Evolutionary conservation across 108 stramenopile species (phyloP).

Genomic region (Hondaea fermentalgiana): DNA sequence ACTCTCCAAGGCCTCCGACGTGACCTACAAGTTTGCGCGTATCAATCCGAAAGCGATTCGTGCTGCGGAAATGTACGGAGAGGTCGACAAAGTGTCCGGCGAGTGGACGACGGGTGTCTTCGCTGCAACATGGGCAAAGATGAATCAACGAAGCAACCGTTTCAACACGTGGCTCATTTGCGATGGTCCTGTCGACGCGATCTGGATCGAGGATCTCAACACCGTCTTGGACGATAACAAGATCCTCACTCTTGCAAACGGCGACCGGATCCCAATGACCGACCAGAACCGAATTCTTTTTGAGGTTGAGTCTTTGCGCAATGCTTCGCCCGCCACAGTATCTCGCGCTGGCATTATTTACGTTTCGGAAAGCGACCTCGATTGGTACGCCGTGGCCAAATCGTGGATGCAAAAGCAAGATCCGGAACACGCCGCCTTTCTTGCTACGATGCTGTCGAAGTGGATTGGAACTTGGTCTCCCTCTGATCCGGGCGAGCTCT

Average conservation of each 20-base stretch:
- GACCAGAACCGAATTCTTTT: slow-evolving; percentile 77
- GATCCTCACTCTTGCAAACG: slow-evolving; percentile 76
- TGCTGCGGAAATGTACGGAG: slow-evolving; percentile 84
- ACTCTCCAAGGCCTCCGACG: slow-evolving; percentile 58
- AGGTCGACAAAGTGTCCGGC: slow-evolving; percentile 68
- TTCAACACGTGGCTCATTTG: slow-evolving; percentile 87
- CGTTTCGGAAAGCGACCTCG: slow-evolving; percentile 76
- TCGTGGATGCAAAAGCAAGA: slow-evolving; percentile 70
- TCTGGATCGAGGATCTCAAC: slow-evolving; percentile 89
- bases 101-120: slow-evolving; percentile 87
- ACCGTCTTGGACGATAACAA: slow-evolving; percentile 81
- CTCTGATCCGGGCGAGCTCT: not conserved
- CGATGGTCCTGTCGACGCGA: slow-evolving; percentile 85
- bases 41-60: slow-evolving; percentile 84
- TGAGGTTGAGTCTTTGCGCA: slow-evolving; percentile 75
- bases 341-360: slow-evolving; percentile 84
- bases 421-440: slow-evolving; percentile 47
- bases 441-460: slow-evolving; percentile 54
- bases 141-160: slow-evolving; percentile 66
- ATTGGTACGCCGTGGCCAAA: slow-evolving; percentile 71
- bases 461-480: slow-evolving; percentile 63
- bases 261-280: slow-evolving; percentile 86
- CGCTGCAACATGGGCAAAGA: slow-evolving; percentile 80
- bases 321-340: slow-evolving; percentile 85
- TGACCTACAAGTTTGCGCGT: slow-evolving; percentile 63